Conservation (phyloP, 257 asterid genomes). For the Penstemon eatonii region DNA sequence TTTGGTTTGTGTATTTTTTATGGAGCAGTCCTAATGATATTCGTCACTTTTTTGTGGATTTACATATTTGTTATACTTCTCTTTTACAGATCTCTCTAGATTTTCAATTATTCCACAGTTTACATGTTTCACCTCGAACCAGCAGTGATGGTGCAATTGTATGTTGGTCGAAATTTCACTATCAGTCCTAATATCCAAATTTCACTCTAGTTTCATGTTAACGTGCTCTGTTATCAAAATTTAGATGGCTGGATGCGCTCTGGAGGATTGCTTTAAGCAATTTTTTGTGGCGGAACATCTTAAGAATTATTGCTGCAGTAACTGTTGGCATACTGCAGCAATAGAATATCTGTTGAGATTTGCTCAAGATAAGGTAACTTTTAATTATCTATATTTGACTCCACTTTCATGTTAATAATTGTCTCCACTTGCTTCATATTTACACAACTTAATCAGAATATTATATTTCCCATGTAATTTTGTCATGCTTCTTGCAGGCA, state of each 20-base stretch:
- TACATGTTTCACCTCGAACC: conserved; percentile 66
- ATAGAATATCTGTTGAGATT: conserved; percentile 48
- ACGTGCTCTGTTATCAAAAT: conserved; percentile 25
- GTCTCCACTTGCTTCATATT: conserved; percentile 11
- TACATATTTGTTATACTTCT: conserved; percentile 3
- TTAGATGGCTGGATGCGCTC: conserved; percentile 71
- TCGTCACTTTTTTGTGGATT: conserved; percentile 6
- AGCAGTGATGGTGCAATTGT: conserved; percentile 55
- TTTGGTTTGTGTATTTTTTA: too few species aligned
- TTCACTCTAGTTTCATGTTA: conserved; percentile 24
- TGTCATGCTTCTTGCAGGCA: conserved; percentile 46
- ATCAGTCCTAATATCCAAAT: neutral
- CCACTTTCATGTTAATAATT: neutral
- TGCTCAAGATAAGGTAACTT: conserved; percentile 55
- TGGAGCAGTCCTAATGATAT: conserved; percentile 7
- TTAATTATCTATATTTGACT: conserved; percentile 10
- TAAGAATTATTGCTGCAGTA: conserved; percentile 74
- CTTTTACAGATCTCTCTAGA: conserved; percentile 73
- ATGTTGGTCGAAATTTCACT: conserved; percentile 34
- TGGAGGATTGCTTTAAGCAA: conserved; percentile 68
- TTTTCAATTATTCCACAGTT: conserved; percentile 75
- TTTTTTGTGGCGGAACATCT: conserved; percentile 70
- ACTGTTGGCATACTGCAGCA: conserved; percentile 94
- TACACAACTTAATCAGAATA: conserved; percentile 4
- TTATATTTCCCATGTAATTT: conserved; percentile 6